Conservation (phyloP, 176 grass and related monocot genomes). For the Luzula sylvatica region DNA sequence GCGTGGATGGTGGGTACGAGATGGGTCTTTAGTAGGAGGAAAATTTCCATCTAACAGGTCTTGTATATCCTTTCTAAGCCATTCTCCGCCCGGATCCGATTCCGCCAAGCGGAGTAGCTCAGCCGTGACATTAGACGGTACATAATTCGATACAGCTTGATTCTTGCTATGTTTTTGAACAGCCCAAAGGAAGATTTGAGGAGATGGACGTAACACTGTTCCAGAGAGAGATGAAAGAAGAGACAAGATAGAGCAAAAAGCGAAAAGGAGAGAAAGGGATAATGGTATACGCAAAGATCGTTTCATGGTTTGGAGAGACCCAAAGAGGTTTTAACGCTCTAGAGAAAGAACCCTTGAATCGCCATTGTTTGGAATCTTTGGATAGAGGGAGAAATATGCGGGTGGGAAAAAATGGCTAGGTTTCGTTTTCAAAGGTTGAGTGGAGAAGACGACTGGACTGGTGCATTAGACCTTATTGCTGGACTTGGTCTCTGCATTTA, state of each 20-base stretch:
- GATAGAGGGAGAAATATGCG: neutral
- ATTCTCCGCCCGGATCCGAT: conserved; percentile 15
- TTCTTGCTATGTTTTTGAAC: neutral
- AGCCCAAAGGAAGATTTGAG: conserved; percentile 4
- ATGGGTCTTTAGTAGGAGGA: conserved; percentile 1
- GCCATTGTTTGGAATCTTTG: neutral
- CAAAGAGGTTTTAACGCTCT: neutral
- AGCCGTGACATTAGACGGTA: conserved; percentile 3
- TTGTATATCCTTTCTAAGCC: conserved; percentile 5
- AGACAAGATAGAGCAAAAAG: conserved; percentile 3
- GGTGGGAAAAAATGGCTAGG: neutral
- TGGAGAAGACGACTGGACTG: conserved; percentile 5
- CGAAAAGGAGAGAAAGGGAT: conserved; percentile 7
- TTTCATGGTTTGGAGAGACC: neutral
- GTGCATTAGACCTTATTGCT: too few species aligned
- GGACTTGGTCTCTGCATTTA: too few species aligned
- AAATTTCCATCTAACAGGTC: conserved; percentile 19
- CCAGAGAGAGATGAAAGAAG: neutral
- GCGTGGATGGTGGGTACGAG: neutral
- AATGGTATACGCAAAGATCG: conserved; percentile 10
- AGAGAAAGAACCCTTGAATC: neutral
- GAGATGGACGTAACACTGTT: neutral
- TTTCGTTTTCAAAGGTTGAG: conserved; percentile 11
- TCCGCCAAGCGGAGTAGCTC: conserved; percentile 1
- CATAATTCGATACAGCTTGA: neutral